Evolutionary conservation across 495 filamentous ascomycete genomes (phyloP), one percentile per base, ranked within the genome.

Genomic region (Cenococcum geophilum): DNA sequence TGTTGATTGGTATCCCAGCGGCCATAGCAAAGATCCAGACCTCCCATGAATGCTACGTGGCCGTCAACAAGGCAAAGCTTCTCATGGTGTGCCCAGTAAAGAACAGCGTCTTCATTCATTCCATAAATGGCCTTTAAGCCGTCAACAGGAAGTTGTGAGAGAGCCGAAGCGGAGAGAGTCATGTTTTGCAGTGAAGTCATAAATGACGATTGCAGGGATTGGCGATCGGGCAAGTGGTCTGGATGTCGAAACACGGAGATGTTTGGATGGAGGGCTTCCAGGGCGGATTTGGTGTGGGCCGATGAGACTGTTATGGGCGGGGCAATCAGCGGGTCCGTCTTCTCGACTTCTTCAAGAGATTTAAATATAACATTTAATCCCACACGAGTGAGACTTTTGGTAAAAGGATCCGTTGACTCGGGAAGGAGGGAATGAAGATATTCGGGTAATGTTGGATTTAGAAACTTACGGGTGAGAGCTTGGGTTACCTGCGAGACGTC

Each of bases 31-130:
- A 86, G 71, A 62, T 89, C 86, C 1, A 89, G 74, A 27, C 86
- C 86, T 22, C 92, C 92, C 92, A 96, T 97, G 70, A 97, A 97
- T 20, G 88, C 92, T 64, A 84, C 80, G 10, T 78, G 75, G 1
- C 87, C 83, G 71, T 97, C 92, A 36, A 97, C 75, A 10, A 96
- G 66, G 63, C 87, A 92, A 6, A 97, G 79, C 75, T 97, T 97
- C 73, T 97, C 92, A 62, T 96, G 92, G 64, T 97, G 92, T 0
- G 92, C 91, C 91, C 91, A 97, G 73, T 90, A 97, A 4, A 97
- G 74, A 20, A 96, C 87, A 5, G 88, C 82, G 57, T 87, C 91
- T 32, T 91, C 89, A 51, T 84, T 81, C 56, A 82, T 81, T 49
- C 92, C 92, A 67, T 96, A 97, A 1, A 97, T 73, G 1, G 82